phyloP scores from a whole-genome alignment of 2,329 filamentous ascomycete genomes.

The Penicillium sp. region DNA sequence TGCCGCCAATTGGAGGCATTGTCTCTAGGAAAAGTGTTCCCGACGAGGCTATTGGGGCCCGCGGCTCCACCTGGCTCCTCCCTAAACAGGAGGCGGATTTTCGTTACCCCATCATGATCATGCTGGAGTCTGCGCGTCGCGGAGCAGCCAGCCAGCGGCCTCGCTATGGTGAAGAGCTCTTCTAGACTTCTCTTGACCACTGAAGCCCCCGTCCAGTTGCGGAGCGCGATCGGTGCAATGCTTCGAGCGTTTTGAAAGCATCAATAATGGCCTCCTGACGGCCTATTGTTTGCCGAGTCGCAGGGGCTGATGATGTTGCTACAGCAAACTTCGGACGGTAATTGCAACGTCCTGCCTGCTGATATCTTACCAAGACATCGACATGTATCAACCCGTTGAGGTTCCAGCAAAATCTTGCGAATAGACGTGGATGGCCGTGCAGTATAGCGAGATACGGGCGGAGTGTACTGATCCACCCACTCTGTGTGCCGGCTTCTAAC shows the following conservation, averaged over 20 bases:
- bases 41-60: conserved; percentile 22
- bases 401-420: neutral
- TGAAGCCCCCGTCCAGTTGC: neutral
- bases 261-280: neutral
- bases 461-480: neutral
- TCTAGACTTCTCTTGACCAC: too few species aligned
- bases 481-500: too few species aligned
- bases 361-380: neutral
- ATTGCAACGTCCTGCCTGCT: neutral
- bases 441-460: neutral
- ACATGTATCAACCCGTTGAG: neutral
- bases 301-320: neutral
- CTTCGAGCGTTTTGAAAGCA: neutral
- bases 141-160: neutral
- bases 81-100: conserved; percentile 2
- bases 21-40: conserved; percentile 26
- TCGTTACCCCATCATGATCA: neutral
- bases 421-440: neutral
- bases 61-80: conserved; percentile 17
- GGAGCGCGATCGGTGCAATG: neutral
- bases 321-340: neutral
- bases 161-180: neutral
- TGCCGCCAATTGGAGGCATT: conserved; percentile 22
- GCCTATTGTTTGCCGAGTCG: neutral
- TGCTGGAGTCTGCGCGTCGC: neutral